Conservation (phyloP, 2,329 filamentous ascomycete species). For the Colletotrichum siamense region DNA sequence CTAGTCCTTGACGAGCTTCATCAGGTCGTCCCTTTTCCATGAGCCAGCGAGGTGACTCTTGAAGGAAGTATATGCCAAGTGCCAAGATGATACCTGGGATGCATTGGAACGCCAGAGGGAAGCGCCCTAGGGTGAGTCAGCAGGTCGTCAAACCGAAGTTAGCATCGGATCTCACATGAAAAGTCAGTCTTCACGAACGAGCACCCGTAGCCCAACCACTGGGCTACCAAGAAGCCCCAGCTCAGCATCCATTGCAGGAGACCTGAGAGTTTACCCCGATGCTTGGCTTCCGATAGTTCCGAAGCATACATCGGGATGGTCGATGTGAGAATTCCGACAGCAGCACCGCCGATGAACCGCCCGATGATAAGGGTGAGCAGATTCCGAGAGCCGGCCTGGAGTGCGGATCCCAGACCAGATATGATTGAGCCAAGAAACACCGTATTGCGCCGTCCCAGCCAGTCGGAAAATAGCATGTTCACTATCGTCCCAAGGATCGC, state of each 20-base stretch:
- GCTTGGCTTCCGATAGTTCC: slow-evolving; percentile 42
- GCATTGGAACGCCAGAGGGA: slow-evolving; percentile 36
- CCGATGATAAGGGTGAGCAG: slow-evolving; percentile 52
- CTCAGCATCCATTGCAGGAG: slow-evolving; percentile 51
- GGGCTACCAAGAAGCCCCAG: slow-evolving; percentile 45
- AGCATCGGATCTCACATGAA: slow-evolving; percentile 30
- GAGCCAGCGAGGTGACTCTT: slow-evolving; percentile 30
- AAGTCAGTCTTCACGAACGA: slow-evolving; percentile 30
- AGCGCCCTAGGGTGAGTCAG: slow-evolving; percentile 29
- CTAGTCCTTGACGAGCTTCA: slow-evolving; percentile 37
- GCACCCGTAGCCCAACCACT: slow-evolving; percentile 37
- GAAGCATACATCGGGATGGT: slow-evolving; percentile 52
- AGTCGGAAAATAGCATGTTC: slow-evolving; percentile 34
- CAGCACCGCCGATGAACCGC: slow-evolving; percentile 53
- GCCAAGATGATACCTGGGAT: slow-evolving; percentile 26
- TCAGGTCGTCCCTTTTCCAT: slow-evolving; percentile 40
- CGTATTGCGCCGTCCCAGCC: slow-evolving; percentile 31
- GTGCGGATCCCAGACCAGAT: slow-evolving; percentile 32
- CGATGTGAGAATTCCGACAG: slow-evolving; percentile 52
- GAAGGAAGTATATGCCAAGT: slow-evolving; percentile 29
- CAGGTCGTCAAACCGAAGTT: not conserved
- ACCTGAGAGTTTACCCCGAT: slow-evolving; percentile 43
- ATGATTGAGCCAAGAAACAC: slow-evolving; percentile 34
- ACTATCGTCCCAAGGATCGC: slow-evolving; percentile 32
- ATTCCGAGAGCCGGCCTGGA: slow-evolving; percentile 35